These are phyloP conservation scores for Bruguiera hainesii DNA, from an alignment of 441 rosid genomes.

Conservation along the genomic window DNA sequence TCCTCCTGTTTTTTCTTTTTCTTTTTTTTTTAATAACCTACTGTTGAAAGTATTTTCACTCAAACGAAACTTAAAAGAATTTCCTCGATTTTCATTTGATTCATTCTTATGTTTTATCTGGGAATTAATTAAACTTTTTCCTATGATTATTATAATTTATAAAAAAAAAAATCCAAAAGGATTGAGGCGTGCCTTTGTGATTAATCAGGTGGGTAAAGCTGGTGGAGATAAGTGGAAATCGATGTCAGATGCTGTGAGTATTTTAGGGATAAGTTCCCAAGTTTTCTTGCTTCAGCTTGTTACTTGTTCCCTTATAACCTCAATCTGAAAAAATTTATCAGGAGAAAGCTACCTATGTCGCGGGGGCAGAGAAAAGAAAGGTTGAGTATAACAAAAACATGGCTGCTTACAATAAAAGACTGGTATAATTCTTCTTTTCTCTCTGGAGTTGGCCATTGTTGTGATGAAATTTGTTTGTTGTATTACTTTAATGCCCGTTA, in stretches of 20 bases:
- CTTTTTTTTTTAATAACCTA: background rate
- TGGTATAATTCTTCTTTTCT: constrained; percentile 27
- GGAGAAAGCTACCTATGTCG: constrained; percentile 76
- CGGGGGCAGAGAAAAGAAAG: constrained; percentile 82
- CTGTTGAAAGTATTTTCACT: background rate
- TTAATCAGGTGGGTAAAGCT: constrained; percentile 72
- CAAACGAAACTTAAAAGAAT: background rate
- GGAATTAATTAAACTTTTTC: background rate
- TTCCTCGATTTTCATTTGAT: too few relatives aligned
- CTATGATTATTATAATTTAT: background rate
- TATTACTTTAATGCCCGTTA: background rate
- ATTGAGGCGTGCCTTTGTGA: constrained; percentile 1
- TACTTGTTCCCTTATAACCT: background rate
- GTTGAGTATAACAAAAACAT: constrained; percentile 77
- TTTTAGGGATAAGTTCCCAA: background rate
- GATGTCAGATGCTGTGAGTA: constrained; percentile 57
- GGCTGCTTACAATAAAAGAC: constrained; percentile 73
- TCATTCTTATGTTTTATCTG: background rate
- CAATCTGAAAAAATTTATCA: constrained; percentile 9
- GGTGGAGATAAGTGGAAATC: constrained; percentile 80
- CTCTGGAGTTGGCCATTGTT: background rate
- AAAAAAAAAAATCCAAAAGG: background rate
- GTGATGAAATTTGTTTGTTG: constrained; percentile 19
- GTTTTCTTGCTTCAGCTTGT: too few relatives aligned
- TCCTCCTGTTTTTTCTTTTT: background rate